Base-by-base conservation (phyloP, 148 eudicot genomes). In the Nepenthes gracilis region DNA sequence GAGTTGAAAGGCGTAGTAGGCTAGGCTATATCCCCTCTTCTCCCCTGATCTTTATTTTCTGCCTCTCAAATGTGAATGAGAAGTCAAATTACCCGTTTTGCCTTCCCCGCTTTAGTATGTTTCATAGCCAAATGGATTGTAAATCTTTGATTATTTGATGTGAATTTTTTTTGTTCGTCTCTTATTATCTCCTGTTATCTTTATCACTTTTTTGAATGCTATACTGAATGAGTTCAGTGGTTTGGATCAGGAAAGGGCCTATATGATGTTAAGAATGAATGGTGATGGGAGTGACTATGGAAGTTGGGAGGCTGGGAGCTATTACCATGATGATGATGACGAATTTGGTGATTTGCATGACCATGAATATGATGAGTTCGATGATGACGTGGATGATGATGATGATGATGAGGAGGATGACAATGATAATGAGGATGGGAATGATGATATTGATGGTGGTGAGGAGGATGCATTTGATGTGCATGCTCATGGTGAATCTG, bases 251-350 rank as follows among this genome's bases (percentile, higher is more conserved):
- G 97, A 91, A 87, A 85, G 97, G 76, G 97, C 97, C 4, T 91
- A 83, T 74, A 87, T 91, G 97, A 87, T 91, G 96, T 69, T 91
- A 40, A 91, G 84, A 58, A 83, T 83, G 86, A 71, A 75, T 65
- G 81, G 75, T 11, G 77, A 78, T 55, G 85, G 83, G 33, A 72
- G 74, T 75, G 82, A 75, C 57, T 85, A 79, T 65, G 90, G 87
- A 62, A 74, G 90, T 47, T 87, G 97, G 97, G 93, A 75, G 49
- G 76, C 73, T 47, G 97, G 82, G 56, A 72, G 81, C 71, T 87
- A 77, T 74, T 77, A 66, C 6, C 81, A 65, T 55, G 82, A 75
- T 64, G 84, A 66, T 64, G 87, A 73, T 9, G 84, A 66, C 61
- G 87, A 73, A 9, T 70, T 68, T 64, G 77, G 67, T 63, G 84